These are phyloP conservation scores for Linnemannia elongata DNA, from an alignment of 192 early-diverging fungal species.

Conservation along the genomic window DNA sequence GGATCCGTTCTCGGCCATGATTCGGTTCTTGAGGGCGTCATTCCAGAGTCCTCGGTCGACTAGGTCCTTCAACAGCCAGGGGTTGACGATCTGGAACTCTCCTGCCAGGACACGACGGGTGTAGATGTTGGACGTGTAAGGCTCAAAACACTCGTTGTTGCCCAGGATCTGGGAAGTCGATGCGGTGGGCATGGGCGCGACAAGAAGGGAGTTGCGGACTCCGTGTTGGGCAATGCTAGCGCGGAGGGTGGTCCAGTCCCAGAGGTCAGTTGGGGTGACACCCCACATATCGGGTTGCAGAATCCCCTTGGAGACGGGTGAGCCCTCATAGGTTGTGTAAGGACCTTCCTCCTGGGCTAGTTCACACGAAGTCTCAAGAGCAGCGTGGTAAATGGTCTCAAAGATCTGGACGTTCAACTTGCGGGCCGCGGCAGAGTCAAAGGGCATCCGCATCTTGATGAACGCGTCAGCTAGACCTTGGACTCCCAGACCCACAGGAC, in stretches of 20 bases:
- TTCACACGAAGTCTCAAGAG: constrained; percentile 93
- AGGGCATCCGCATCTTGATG: constrained; percentile 94
- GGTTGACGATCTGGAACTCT: constrained; percentile 99
- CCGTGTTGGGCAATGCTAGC: constrained; percentile 85
- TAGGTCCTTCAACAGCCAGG: constrained; percentile 93
- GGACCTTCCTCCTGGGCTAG: constrained; percentile 82
- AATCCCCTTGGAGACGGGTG: constrained; percentile 88
- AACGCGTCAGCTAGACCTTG: constrained; percentile 99
- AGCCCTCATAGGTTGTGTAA: constrained; percentile 92
- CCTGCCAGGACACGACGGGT: constrained; percentile 96
- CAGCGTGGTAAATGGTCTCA: constrained; percentile 97
- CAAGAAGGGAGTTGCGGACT: constrained; percentile 94
- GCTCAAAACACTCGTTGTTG: constrained; percentile 98
- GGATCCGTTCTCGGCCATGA: constrained; percentile 92
- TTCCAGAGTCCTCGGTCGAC: constrained; percentile 94
- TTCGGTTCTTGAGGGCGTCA: constrained; percentile 93
- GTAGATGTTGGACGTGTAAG: constrained; percentile 94
- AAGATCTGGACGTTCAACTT: constrained; percentile 90
- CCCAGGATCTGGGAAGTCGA: constrained; percentile 97
- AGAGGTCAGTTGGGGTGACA: constrained; percentile 81
- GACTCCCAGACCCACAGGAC: constrained; percentile 96
- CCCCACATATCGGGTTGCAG: constrained; percentile 97
- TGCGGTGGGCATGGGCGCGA: constrained; percentile 98
- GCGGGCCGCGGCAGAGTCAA: constrained; percentile 89
- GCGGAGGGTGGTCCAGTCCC: constrained; percentile 92